phyloP scores from a whole-genome alignment of 495 filamentous ascomycete species.

The Penicillium argentinense region DNA sequence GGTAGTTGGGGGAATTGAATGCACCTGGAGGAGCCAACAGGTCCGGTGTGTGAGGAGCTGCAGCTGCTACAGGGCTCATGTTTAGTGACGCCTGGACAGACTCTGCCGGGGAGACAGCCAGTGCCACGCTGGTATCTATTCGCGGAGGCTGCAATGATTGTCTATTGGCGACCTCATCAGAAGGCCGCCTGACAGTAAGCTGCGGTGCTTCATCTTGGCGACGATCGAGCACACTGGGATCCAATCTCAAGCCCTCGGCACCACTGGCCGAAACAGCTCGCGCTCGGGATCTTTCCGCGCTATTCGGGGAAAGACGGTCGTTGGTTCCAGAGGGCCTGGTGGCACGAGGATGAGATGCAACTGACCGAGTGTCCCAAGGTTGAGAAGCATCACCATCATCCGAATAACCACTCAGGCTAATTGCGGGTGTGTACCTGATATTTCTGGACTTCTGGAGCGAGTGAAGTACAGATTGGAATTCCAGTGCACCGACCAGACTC shows the following conservation, averaged over 20 bases:
- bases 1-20: conserved; percentile 40
- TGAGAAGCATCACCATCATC: conserved; percentile 56
- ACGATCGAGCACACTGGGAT: conserved; percentile 31
- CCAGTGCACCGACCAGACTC: conserved; percentile 88
- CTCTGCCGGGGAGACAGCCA: conserved; percentile 40
- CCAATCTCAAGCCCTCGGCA: conserved; percentile 44
- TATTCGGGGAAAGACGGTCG: conserved; percentile 32
- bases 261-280: conserved; percentile 71
- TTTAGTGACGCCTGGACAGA: conserved; percentile 29
- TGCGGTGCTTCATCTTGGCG: conserved; percentile 17
- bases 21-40: conserved; percentile 37
- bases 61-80: conserved; percentile 15
- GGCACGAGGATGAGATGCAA: conserved; percentile 44
- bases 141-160: conserved; percentile 15
- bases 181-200: conserved; percentile 38
- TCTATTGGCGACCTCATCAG: conserved; percentile 16
- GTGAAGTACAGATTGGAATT: conserved; percentile 87
- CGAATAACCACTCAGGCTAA: conserved; percentile 70
- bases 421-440: conserved; percentile 59
- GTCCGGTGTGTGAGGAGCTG: conserved; percentile 25
- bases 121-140: conserved; percentile 17
- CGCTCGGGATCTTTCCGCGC: conserved; percentile 34
- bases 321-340: conserved; percentile 22
- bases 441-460: conserved; percentile 78
- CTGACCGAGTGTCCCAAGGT: conserved; percentile 50